A percentile compares a stretch with the other conserved stretches of the same genome.
Evolutionary conservation across 495 filamentous ascomycete genomes (phyloP).

Genomic region (Penicillium parvum): DNA sequence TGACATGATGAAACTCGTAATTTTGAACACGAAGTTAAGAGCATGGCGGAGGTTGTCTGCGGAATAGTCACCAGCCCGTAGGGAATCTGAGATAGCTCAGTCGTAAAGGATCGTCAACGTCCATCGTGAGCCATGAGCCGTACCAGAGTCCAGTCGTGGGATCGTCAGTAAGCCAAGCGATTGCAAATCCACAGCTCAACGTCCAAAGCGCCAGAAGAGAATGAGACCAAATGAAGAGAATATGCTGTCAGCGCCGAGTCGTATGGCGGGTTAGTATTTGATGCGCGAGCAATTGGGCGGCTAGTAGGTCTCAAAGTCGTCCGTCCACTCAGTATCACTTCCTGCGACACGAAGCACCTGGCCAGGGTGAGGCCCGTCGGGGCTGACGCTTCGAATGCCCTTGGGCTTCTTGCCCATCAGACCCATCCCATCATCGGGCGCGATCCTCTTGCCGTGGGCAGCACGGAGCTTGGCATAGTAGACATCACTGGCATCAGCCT

Average conservation of each 20-base stretch:
- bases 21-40: constrained; percentile 22
- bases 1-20: constrained; percentile 26
- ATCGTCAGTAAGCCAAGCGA: constrained; percentile 23
- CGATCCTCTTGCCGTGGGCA: constrained; percentile 58
- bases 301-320: constrained; percentile 46
- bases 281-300: constrained; percentile 2
- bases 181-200: constrained; percentile 17
- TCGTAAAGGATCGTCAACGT: constrained; percentile 20
- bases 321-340: constrained; percentile 49
- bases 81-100: constrained; percentile 16
- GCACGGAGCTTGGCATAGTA: constrained; percentile 74
- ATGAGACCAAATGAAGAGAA: constrained; percentile 7
- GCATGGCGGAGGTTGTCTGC: constrained; percentile 3
- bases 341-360: constrained; percentile 41
- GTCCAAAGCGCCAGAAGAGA: constrained; percentile 12
- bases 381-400: constrained; percentile 48
- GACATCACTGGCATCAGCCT: constrained; percentile 65
- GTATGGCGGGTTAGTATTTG: not conserved
- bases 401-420: constrained; percentile 51
- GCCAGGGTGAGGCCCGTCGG: constrained; percentile 36
- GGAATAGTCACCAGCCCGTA: constrained; percentile 13
- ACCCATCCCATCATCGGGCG: constrained; percentile 52
- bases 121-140: constrained; percentile 23
- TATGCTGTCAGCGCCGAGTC: not conserved
- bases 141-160: constrained; percentile 23